Conservation (phyloP, 2,329 filamentous ascomycete genomes). For the Colletotrichum karsti region DNA sequence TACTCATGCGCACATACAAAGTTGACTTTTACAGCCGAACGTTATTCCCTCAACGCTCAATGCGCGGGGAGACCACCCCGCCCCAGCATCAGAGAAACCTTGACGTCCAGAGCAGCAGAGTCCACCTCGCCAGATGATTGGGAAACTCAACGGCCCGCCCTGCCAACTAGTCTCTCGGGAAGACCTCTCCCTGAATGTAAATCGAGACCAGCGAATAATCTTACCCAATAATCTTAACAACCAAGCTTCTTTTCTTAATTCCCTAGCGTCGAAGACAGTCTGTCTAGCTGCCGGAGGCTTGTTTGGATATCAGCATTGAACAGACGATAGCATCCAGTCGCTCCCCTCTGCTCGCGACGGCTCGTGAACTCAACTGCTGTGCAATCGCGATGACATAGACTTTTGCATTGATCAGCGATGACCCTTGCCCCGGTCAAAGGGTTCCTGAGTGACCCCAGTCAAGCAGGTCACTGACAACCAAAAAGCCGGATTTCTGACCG, state of each 20-base stretch:
- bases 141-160: neutral
- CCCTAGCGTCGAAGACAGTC: neutral
- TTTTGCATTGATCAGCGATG: neutral
- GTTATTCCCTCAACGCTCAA: neutral
- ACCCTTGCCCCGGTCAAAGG: neutral
- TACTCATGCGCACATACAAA: neutral
- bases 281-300: neutral
- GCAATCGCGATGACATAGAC: neutral
- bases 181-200: neutral
- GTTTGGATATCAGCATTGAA: neutral
- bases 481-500: neutral
- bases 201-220: neutral
- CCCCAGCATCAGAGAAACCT: neutral
- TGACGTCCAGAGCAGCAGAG: neutral
- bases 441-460: neutral
- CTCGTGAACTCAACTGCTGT: neutral
- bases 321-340: neutral
- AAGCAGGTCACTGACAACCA: neutral
- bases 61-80: neutral
- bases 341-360: neutral
- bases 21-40: neutral
- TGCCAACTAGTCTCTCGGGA: neutral
- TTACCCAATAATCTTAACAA: neutral
- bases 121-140: neutral
- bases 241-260: neutral